Evolutionary conservation across 768 basidiomycete genomes (phyloP), one percentile per base, ranked within the genome.

Genomic region (Candolleomyces aberdarensis): DNA sequence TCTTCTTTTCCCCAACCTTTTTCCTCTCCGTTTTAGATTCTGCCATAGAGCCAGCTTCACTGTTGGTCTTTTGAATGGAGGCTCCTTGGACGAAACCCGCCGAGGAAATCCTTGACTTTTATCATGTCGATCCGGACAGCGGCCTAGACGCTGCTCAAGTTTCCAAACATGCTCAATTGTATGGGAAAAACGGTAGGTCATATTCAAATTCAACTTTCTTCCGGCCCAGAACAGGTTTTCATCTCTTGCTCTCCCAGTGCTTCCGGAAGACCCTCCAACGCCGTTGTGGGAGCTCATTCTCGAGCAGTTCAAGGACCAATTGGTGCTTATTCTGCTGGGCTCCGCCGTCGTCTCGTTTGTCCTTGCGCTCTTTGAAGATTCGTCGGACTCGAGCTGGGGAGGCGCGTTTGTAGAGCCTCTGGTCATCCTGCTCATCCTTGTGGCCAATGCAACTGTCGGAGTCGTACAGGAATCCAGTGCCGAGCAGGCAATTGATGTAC

Each of bases 301-400:
- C n/a, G 95, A 97, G 66, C 96, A 99, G 76, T 99, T 99, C 83
- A 91, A 98, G 80, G 96, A 99, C 76, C 94, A 97, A 74, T 85
- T 99, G 31, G 96, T 99, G 46, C 88, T 99, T 64, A 98, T 99
- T 70, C 84, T 99, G 39, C 88, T 99, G 50, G 95, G 84, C 2
- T 97, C 95, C 1, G 96, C 96, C 13, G 87, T 92, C 49, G 83
- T 98, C 65, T 98, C 96, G 10, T 96, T 99, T 74, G 79, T 96
- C 14, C 80, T 99, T 44, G 96, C 96, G 8, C 74, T 96, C 36
- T 79, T 98, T 59, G 96, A 99, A 69, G 86, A 90, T 60, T 79
- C 85, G 1, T 31, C 53, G 20, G 81, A 85, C 54, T 79, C 87
- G 60, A 81, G 80, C 60, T 78, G 87, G 62, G 82, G 85, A 65